Evolutionary conservation across 2,329 filamentous ascomycete genomes (phyloP), one percentile per base, ranked within the genome.

Genomic region (Alternaria gansuensis): DNA sequence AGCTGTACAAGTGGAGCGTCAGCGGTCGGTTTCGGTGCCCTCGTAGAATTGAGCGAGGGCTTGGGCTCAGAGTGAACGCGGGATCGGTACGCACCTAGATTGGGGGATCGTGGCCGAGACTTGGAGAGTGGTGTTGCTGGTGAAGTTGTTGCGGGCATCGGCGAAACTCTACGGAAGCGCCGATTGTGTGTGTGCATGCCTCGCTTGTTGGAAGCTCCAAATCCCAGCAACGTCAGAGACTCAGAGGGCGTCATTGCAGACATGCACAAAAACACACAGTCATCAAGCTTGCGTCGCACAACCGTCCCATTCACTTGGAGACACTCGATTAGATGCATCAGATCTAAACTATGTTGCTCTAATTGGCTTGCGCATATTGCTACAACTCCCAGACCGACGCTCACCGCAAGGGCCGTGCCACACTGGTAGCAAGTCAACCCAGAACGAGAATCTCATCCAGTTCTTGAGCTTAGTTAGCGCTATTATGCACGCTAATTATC

Each of bases 151-250:
- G 67, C 63, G 62, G 65, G 46, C 60, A 54, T 66, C 66, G 66
- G 66, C 48, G 66, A 67, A 66, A 63, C 64, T 62, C 45, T 26
- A 29, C 64, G 66, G 62, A 67, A 65, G 60, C 56, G 66, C 66
- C 66, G 66, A 68, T 66, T 68, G 66, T 68, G 66, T 68, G 66
- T 68, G 66, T 67, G 64, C 60, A 62, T 67, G 60, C 57, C 65
- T 68, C 66, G 66, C 64, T 68, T 67, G 62, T 63, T 33, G 59
- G 29, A 62, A 59, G 58, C 54, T 57, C 51, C 43, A 54, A 53
- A 54, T 54, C 59, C 59, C 58, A 59, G 59, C 59, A 64, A 54
- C 56, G 53, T 62, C 59, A 64, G 55, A 59, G 55, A 17, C 17
- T 17, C 17, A 17, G 17, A 17, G 17, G 17, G 51, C 40, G 51